Evolutionary conservation across 2,329 filamentous ascomycete genomes (phyloP), one percentile per base, ranked within the genome.

Genomic region (Truncatella angustata): DNA sequence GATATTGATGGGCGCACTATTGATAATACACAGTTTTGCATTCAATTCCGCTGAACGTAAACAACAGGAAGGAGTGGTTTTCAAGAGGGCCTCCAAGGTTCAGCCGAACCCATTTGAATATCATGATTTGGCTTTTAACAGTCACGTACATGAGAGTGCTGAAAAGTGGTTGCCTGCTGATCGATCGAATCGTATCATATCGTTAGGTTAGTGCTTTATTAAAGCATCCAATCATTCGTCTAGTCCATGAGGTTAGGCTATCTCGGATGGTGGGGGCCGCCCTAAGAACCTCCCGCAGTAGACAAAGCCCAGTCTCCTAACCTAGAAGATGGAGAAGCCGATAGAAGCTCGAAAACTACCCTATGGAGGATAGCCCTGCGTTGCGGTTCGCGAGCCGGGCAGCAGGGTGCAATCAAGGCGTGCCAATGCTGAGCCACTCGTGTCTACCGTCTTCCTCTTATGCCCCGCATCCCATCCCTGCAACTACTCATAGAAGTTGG

Each of bases 131-230:
- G n/a, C n/a, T n/a, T n/a, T n/a, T n/a, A n/a, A n/a, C n/a, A n/a
- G n/a, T n/a, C n/a, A n/a, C n/a, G n/a, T 34, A 35, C 16, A 35
- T 23, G 28, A 18, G 24, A 46, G 7, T 28, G 42, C 23, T 16
- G 7, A 35, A 47, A 47, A 23, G 35, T 50, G 49, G 30, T 45
- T 51, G 40, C 39, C 34, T 45, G 40, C 24, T 34, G 16, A 21
- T 12, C 9, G n/a, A 20, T 37, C 18, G 7, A 21, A 14, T 21
- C 16, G 18, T 5, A 18, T 18, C 18, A n/a, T n/a, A n/a, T n/a
- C n/a, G n/a, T n/a, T n/a, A n/a, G n/a, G n/a, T n/a, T n/a, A n/a
- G n/a, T n/a, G n/a, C n/a, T n/a, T n/a, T n/a, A n/a, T n/a, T n/a
- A 10, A 32, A 47, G 30, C 44, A 30, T 5, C 44, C 28, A 47